phyloP scores from a whole-genome alignment of 1,284 basidiomycete genomes.

The Apiotrichum siamense region DNA sequence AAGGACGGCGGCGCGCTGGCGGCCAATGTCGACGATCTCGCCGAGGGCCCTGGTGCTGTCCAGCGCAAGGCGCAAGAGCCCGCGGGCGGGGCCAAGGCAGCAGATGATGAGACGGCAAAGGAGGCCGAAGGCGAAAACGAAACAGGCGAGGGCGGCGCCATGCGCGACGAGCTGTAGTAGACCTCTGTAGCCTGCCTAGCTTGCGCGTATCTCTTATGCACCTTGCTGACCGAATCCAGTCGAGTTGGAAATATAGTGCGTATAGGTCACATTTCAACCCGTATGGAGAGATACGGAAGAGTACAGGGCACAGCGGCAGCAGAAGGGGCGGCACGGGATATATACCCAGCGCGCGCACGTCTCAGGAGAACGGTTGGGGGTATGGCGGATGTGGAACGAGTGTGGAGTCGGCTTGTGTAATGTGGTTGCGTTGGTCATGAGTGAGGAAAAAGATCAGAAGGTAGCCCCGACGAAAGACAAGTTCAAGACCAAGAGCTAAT shows the following conservation, averaged over 20 bases:
- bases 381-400: neutral
- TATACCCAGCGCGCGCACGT: neutral
- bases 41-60: conserved; percentile 3
- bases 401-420: no score
- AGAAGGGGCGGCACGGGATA: neutral
- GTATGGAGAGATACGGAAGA: neutral
- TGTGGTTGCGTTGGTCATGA: no score
- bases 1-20: conserved; percentile 52
- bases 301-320: neutral
- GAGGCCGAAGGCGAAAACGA: conserved; percentile 1
- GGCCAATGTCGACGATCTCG: conserved; percentile 68
- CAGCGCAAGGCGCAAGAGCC: neutral
- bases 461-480: no score
- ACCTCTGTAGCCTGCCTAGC: neutral
- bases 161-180: conserved; percentile 5
- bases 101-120: neutral
- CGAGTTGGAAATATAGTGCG: neutral
- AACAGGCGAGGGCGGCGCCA: neutral
- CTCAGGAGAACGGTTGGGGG: neutral
- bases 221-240: neutral
- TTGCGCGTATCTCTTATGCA: no score
- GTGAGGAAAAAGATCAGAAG: no score
- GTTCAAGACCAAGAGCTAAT: no score
- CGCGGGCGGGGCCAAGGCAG: conserved; percentile 1
- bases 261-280: neutral